phyloP scores from a whole-genome alignment of 192 early-diverging fungal genomes.

The Funneliformis mosseae region DNA sequence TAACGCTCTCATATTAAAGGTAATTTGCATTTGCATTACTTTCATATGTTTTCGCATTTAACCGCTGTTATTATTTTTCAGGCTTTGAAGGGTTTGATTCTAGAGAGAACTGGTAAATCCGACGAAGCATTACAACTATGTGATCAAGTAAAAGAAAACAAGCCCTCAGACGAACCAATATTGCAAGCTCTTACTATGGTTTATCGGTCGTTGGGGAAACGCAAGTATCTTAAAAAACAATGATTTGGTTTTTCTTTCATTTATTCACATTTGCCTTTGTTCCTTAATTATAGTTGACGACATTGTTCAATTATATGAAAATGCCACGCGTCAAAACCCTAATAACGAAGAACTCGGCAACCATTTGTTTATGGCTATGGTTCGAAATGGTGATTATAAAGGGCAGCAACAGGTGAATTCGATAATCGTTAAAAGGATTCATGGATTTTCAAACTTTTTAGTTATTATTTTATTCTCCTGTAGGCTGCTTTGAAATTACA shows the following conservation, averaged over 20 bases:
- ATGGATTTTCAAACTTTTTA: neutral
- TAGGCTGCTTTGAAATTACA: conserved; percentile 79
- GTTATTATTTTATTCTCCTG: conserved; percentile 18
- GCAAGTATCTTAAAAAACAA: conserved; percentile 36
- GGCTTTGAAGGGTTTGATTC: conserved; percentile 74
- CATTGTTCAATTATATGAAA: conserved; percentile 74
- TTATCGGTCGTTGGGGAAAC: conserved; percentile 53
- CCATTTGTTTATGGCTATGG: conserved; percentile 85
- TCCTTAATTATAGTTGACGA: conserved; percentile 54
- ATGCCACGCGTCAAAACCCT: conserved; percentile 59
- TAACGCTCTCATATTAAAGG: conserved; percentile 65
- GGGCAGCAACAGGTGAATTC: conserved; percentile 61
- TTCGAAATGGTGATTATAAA: conserved; percentile 66
- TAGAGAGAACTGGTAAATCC: conserved; percentile 63
- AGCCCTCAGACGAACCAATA: conserved; percentile 61
- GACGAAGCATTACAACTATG: conserved; percentile 69
- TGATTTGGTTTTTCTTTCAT: neutral
- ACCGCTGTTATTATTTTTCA: conserved; percentile 30
- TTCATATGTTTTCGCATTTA: conserved; percentile 6
- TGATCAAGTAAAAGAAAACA: conserved; percentile 59
- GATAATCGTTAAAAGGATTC: neutral
- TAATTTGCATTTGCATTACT: conserved; percentile 31
- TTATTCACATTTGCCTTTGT: conserved; percentile 6
- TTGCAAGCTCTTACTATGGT: conserved; percentile 65
- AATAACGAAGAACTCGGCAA: conserved; percentile 71